Percentiles rank a stretch among this genome's conserved stretches.
These are phyloP conservation scores for Talaromyces amestolkiae DNA, from an alignment of 2,329 filamentous ascomycete species.

Conservation along the genomic window DNA sequence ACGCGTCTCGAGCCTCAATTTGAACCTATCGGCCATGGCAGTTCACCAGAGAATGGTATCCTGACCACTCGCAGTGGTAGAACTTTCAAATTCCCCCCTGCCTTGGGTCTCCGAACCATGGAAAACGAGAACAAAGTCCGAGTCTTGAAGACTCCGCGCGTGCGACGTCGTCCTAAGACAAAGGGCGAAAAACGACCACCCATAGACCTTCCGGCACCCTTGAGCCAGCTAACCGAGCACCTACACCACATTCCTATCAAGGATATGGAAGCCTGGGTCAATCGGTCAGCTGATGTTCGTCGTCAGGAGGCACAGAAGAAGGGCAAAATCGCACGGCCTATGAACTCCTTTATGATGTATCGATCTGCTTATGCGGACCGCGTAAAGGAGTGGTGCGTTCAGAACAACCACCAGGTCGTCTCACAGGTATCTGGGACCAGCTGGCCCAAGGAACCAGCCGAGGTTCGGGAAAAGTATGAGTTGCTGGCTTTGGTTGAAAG, in stretches of 20 bases:
- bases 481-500: constrained; percentile 76
- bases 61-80: constrained; percentile 19
- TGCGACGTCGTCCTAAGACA: constrained; percentile 22
- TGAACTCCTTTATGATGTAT: constrained; percentile 99
- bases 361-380: constrained; percentile 87
- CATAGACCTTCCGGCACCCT: constrained; percentile 21
- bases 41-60: constrained; percentile 14
- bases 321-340: constrained; percentile 82
- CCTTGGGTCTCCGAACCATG: constrained; percentile 9
- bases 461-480: constrained; percentile 72
- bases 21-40: background rate
- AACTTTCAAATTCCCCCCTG: constrained; percentile 13
- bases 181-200: constrained; percentile 19
- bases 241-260: constrained; percentile 56
- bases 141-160: constrained; percentile 22
- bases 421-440: constrained; percentile 82
- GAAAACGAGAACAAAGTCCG: constrained; percentile 20
- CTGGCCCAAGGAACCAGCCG: constrained; percentile 77
- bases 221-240: constrained; percentile 25
- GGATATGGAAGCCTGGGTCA: constrained; percentile 79
- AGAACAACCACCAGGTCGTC: constrained; percentile 92
- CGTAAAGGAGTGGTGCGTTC: constrained; percentile 73
- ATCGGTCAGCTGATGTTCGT: constrained; percentile 65
- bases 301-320: constrained; percentile 66
- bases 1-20: constrained; percentile 3